Percentiles rank a stretch among this genome's conserved stretches.
Conservation (phyloP, 2,329 filamentous ascomycete genomes). For the Talaromyces atroroseus region DNA sequence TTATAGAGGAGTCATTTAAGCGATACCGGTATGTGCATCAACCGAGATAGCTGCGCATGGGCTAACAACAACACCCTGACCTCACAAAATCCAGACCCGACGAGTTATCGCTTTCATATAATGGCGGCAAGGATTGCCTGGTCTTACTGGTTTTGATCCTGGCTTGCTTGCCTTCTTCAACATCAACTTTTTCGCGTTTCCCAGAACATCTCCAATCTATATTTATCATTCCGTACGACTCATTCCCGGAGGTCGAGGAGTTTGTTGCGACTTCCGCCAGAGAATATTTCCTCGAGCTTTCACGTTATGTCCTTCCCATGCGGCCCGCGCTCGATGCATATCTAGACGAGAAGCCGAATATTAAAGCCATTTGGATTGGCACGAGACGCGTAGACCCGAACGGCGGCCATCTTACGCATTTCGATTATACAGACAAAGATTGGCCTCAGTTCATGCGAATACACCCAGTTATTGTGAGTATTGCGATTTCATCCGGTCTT, state of each 20-base stretch:
- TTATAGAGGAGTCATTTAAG: constrained; percentile 14
- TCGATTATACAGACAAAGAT: constrained; percentile 78
- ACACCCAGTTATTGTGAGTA: constrained; percentile 69
- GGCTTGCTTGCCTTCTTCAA: constrained; percentile 8
- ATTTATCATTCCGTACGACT: constrained; percentile 11
- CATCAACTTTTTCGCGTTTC: not conserved
- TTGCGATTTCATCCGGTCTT: not conserved
- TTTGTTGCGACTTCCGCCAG: constrained; percentile 10
- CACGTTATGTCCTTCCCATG: constrained; percentile 13
- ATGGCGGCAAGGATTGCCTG: constrained; percentile 16
- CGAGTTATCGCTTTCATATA: constrained; percentile 15
- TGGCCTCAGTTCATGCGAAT: constrained; percentile 93
- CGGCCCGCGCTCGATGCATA: constrained; percentile 12
- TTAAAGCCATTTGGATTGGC: constrained; percentile 80
- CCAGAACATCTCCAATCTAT: constrained; percentile 12
- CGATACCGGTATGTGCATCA: constrained; percentile 12
- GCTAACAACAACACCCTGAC: not conserved
- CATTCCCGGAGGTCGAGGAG: constrained; percentile 13
- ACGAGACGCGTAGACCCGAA: constrained; percentile 90
- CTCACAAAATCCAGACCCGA: constrained; percentile 4
- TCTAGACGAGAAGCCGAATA: constrained; percentile 32
- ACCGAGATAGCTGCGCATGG: not conserved
- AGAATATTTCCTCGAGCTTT: constrained; percentile 12
- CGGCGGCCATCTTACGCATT: constrained; percentile 69
- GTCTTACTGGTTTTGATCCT: constrained; percentile 14